phyloP scores from a whole-genome alignment of 495 filamentous ascomycete species.

The Penicillium cosmopolitanum region DNA sequence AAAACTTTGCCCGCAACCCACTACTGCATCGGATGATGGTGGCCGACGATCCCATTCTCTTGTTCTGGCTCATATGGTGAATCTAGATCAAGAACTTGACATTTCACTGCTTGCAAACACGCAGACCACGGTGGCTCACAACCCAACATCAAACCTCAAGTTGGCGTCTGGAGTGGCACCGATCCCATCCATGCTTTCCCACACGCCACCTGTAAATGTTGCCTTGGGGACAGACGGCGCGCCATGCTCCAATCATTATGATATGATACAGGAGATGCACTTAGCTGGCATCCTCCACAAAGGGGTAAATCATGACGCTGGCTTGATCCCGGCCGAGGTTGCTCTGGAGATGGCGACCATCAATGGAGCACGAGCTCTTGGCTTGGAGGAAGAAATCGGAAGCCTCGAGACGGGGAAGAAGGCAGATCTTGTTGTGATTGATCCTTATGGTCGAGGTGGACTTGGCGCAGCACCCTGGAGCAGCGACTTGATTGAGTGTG shows the following conservation, averaged over 20 bases:
- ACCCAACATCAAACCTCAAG: slow-evolving; percentile 45
- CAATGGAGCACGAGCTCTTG: slow-evolving; percentile 43
- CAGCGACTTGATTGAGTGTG: not conserved
- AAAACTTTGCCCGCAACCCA: slow-evolving; percentile 15
- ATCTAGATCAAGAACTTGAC: slow-evolving; percentile 37
- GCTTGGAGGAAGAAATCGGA: slow-evolving; percentile 40
- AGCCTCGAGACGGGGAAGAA: slow-evolving; percentile 49
- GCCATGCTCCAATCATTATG: slow-evolving; percentile 45
- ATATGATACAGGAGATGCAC: slow-evolving; percentile 47
- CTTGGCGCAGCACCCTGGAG: slow-evolving; percentile 27
- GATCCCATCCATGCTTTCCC: slow-evolving; percentile 36
- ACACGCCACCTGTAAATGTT: slow-evolving; percentile 29
- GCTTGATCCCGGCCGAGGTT: slow-evolving; percentile 37
- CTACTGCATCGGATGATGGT: not conserved
- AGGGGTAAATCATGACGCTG: slow-evolving; percentile 38
- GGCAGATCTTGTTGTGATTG: slow-evolving; percentile 38
- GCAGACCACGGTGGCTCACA: slow-evolving; percentile 41
- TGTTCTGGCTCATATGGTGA: slow-evolving; percentile 39
- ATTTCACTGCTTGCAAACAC: slow-evolving; percentile 36
- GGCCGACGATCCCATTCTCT: slow-evolving; percentile 12
- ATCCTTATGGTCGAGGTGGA: slow-evolving; percentile 34
- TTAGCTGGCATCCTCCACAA: slow-evolving; percentile 46
- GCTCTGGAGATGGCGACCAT: slow-evolving; percentile 48
- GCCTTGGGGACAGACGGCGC: slow-evolving; percentile 45
- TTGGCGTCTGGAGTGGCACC: slow-evolving; percentile 44